phyloP scores from a whole-genome alignment of 164 flowering plant species.

The Nelumbo lutea region DNA sequence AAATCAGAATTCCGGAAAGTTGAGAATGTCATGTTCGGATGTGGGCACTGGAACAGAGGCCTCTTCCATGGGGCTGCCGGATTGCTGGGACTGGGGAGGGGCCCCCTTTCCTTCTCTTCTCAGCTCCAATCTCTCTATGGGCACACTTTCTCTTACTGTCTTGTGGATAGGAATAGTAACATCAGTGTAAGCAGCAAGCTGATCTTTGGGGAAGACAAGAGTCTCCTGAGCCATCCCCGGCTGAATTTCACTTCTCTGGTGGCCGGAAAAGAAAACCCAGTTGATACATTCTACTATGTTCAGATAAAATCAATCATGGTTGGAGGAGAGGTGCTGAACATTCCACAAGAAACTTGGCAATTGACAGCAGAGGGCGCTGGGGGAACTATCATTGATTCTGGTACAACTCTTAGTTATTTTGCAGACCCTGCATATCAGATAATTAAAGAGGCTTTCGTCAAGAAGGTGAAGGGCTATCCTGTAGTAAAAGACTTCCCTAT shows the following conservation, averaged over 20 bases:
- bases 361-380: conserved; percentile 57
- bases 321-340: conserved; percentile 59
- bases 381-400: conserved; percentile 89
- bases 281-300: conserved; percentile 83
- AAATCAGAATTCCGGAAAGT: conserved; percentile 38
- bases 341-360: conserved; percentile 65
- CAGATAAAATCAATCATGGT: conserved; percentile 59
- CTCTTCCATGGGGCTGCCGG: conserved; percentile 96
- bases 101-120: conserved; percentile 84
- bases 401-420: conserved; percentile 86
- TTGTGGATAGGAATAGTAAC: conserved; percentile 78
- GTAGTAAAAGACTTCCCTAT: conserved; percentile 49
- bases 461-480: conserved; percentile 48
- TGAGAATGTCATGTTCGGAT: conserved; percentile 91
- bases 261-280: conserved; percentile 50
- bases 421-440: conserved; percentile 65
- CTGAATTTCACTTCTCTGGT: conserved; percentile 73
- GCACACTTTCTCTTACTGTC: conserved; percentile 86
- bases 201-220: conserved; percentile 76
- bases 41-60: conserved; percentile 97
- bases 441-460: conserved; percentile 64
- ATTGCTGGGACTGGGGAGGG: conserved; percentile 80
- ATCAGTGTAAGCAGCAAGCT: conserved; percentile 78
- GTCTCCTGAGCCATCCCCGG: conserved; percentile 41
- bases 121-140: conserved; percentile 78